A percentile compares a stretch with the other conserved stretches of the same genome.
These are phyloP conservation scores for Echeveria elegans DNA, from an alignment of 164 flowering plant genomes.

Conservation along the genomic window DNA sequence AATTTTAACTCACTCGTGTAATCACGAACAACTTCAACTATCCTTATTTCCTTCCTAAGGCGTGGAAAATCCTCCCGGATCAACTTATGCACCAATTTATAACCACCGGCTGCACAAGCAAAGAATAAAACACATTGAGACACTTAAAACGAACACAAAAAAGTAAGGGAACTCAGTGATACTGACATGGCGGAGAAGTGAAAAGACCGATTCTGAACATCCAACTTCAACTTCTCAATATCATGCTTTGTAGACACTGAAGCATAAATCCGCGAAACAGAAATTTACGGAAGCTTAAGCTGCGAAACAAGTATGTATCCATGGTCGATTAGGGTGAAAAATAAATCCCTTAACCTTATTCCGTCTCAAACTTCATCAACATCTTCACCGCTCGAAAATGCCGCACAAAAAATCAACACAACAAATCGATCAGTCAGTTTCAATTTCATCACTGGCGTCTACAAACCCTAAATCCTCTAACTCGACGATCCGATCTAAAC, in stretches of 20 bases:
- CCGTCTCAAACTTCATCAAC: too few species aligned
- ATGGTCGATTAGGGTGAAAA: too few species aligned
- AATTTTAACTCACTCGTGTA: not conserved
- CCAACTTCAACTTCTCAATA: constrained; percentile 1
- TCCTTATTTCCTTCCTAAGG: not conserved
- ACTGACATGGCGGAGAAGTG: not conserved
- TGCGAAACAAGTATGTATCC: too few species aligned
- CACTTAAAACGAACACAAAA: not conserved
- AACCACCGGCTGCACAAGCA: not conserved
- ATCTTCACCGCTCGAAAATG: too few species aligned
- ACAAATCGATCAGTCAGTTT: too few species aligned
- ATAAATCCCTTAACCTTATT: too few species aligned
- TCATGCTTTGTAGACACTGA: constrained; percentile 19
- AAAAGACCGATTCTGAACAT: not conserved
- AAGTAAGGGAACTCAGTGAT: not conserved
- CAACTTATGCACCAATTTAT: not conserved
- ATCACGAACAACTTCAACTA: not conserved
- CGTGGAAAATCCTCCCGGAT: not conserved
- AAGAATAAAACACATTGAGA: not conserved
- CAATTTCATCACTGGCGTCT: too few species aligned
- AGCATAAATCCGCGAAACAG: constrained; percentile 29
- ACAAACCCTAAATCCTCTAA: too few species aligned
- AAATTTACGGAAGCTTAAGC: constrained; percentile 11
- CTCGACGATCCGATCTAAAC: too few species aligned
- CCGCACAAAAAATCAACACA: too few species aligned